Evolutionary conservation across 805 yeast genomes (phyloP).

Genomic region (Sugiyamaella marilandica): DNA sequence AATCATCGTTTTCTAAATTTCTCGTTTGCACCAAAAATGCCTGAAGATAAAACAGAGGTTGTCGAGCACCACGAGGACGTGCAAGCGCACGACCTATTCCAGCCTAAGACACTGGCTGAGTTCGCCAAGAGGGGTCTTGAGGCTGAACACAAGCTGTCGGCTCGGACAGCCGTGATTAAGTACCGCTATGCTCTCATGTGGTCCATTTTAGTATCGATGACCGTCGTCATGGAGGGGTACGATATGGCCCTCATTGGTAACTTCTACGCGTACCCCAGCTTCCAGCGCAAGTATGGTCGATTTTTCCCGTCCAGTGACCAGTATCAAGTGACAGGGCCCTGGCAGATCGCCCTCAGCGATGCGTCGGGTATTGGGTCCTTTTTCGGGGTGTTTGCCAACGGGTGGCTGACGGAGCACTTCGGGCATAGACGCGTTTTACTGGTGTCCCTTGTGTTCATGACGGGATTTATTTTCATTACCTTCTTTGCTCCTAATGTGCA

Average conservation of each 20-base stretch:
- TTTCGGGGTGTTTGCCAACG: conserved; percentile 40
- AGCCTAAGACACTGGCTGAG: not conserved
- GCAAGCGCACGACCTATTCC: not conserved
- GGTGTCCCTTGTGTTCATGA: conserved; percentile 30
- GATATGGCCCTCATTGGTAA: conserved; percentile 40
- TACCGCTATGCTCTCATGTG: conserved; percentile 45
- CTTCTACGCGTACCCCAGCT: conserved; percentile 44
- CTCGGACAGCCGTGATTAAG: conserved; percentile 33
- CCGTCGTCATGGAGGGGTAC: conserved; percentile 49
- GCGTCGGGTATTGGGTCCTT: conserved; percentile 32
- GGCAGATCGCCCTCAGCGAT: conserved; percentile 37
- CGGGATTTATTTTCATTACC: conserved; percentile 36
- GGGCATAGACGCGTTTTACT: conserved; percentile 42
- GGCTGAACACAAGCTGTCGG: conserved; percentile 26
- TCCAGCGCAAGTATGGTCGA: conserved; percentile 39
- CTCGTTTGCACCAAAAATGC: not conserved
- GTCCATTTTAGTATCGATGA: conserved; percentile 43
- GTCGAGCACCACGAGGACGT: conserved; percentile 1
- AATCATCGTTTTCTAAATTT: too few relatives aligned
- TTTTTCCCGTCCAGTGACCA: not conserved
- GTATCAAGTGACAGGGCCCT: conserved; percentile 23
- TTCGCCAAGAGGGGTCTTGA: conserved; percentile 8
- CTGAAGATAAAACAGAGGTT: not conserved
- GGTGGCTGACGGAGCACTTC: conserved; percentile 38
- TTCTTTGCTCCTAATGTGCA: conserved; percentile 41